Base-by-base conservation (phyloP, 176 grass and related monocot genomes). In the Tuctoria greenei region DNA sequence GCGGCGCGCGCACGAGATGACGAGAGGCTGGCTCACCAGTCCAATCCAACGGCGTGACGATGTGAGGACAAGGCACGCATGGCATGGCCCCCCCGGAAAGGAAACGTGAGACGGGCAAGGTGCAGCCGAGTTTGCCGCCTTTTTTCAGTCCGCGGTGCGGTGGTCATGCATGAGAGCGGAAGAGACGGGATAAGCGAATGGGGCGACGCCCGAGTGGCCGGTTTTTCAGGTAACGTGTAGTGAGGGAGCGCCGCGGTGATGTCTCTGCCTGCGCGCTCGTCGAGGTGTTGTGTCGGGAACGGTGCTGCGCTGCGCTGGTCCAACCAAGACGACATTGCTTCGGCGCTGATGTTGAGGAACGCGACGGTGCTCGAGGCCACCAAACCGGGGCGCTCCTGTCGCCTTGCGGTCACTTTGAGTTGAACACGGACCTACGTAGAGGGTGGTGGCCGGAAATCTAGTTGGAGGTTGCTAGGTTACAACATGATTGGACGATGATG, bases 321-420 rank as follows among this genome's bases (percentile, higher is more conserved):
- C 66, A 68, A 43, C 59, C 20, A 41, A 71, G 13, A 41, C 20
- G 13, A 41, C 20, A 58, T 71, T 61, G 58, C 58, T 82, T 73
- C 44, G 79, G 69, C 62, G 69, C 45, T 56, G 37, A 82, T 73
- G 80, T 46, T 77, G 24, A 71, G 56, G 81, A 41, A 3, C 10
- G 57, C 35, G 47, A 5, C 61, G 58, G 82, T 66, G 82, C 74
- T 78, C 59, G 67, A 78, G 82, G 47, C 67, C 74, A 78, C 46
- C 25, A 83, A 84, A 58, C 34, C 67, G 71, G 82, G 65, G 36
- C 8, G 18, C 11, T 17, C 57, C 23, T 51, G 73, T 62, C 64
- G 63, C 24, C 31, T 55, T n/a, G 56, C 40, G 69, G 60, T 65
- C 69, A 57, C 10, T 44, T 40, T 9, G 18, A 8, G 2, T 27